Percentiles rank a stretch among this genome's conserved stretches.
These are phyloP conservation scores for Asterochloris sp. DNA, from an alignment of 139 green algal genomes.

Conservation along the genomic window DNA sequence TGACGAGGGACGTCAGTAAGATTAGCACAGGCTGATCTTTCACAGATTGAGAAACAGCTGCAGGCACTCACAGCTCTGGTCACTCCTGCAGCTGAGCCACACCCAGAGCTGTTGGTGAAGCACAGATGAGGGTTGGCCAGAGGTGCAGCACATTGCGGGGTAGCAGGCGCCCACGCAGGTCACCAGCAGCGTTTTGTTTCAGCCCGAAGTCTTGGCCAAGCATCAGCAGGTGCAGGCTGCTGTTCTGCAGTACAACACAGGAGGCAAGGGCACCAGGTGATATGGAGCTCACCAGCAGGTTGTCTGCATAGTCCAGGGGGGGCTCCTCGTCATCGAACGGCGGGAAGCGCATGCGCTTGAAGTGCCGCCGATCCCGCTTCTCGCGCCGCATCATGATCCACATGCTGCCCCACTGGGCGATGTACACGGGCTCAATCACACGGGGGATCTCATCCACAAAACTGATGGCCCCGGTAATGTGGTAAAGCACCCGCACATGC, in stretches of 20 bases:
- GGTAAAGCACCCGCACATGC: conserved; percentile 95
- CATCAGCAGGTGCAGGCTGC: not conserved
- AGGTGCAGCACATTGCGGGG: too few relatives aligned
- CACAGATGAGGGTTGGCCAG: too few relatives aligned
- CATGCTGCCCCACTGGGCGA: conserved; percentile 98
- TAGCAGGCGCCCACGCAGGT: too few relatives aligned
- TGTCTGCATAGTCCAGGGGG: conserved; percentile 98
- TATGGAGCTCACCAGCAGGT: conserved; percentile 74
- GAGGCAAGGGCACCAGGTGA: not conserved
- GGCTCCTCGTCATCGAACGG: conserved; percentile 99
- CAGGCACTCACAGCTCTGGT: too few relatives aligned
- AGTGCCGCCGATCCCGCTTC: conserved; percentile 98
- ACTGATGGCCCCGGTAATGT: conserved; percentile 98
- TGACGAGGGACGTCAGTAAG: not conserved
- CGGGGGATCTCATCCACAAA: conserved; percentile 98
- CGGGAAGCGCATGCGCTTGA: conserved; percentile 99
- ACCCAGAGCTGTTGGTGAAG: too few relatives aligned
- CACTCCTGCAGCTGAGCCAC: too few relatives aligned
- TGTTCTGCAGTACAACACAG: not conserved
- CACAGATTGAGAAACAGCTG: too few relatives aligned
- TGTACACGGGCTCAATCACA: conserved; percentile 97
- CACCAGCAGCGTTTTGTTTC: too few relatives aligned
- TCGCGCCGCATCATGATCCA: conserved; percentile 99
- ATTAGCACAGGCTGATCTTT: too few relatives aligned
- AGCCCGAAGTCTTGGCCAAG: too few relatives aligned